A percentile compares a stretch with the other conserved stretches of the same genome.
Evolutionary conservation across 148 eudicot species (phyloP).

Genomic region (Limonium bicolor): DNA sequence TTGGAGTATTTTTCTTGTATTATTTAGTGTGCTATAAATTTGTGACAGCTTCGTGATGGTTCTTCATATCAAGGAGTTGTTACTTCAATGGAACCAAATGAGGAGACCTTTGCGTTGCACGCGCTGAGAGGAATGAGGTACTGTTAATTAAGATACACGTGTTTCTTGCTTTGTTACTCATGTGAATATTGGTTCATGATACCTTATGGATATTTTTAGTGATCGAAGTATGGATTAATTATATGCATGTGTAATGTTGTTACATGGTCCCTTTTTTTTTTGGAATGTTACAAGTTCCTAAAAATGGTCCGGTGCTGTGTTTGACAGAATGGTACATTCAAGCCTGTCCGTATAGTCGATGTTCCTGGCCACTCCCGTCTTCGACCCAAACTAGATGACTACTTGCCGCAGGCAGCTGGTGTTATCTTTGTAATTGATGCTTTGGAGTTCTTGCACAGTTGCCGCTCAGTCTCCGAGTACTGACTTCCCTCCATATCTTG

Average conservation of each 20-base stretch:
- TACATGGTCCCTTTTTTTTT: too few relatives aligned
- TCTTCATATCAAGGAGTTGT: slow-evolving; percentile 72
- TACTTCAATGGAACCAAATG: slow-evolving; percentile 87
- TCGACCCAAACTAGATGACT: slow-evolving; percentile 78
- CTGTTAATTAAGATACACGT: background rate
- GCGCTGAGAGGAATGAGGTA: slow-evolving; percentile 54
- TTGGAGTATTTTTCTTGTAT: slow-evolving; percentile 6
- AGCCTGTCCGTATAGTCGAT: slow-evolving; percentile 78
- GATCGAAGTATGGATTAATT: background rate
- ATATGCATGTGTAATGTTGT: background rate
- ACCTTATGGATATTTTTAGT: too few relatives aligned
- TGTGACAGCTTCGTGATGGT: slow-evolving; percentile 75
- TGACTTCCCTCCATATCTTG: slow-evolving; percentile 4
- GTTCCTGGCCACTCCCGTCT: slow-evolving; percentile 91
- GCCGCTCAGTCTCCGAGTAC: slow-evolving; percentile 80
- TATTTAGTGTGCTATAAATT: too few relatives aligned
- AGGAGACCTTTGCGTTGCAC: slow-evolving; percentile 66
- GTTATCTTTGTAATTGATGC: slow-evolving; percentile 75
- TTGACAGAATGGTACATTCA: slow-evolving; percentile 45
- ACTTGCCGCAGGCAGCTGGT: slow-evolving; percentile 72
- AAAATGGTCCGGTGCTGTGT: background rate
- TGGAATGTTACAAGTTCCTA: too few relatives aligned
- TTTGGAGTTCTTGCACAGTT: slow-evolving; percentile 63
- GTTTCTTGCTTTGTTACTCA: too few relatives aligned
- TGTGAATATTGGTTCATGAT: too few relatives aligned